Evolutionary conservation across 2,329 filamentous ascomycete species (phyloP), one percentile per base, ranked within the genome.

Genomic region (Aspergillus sp.): DNA sequence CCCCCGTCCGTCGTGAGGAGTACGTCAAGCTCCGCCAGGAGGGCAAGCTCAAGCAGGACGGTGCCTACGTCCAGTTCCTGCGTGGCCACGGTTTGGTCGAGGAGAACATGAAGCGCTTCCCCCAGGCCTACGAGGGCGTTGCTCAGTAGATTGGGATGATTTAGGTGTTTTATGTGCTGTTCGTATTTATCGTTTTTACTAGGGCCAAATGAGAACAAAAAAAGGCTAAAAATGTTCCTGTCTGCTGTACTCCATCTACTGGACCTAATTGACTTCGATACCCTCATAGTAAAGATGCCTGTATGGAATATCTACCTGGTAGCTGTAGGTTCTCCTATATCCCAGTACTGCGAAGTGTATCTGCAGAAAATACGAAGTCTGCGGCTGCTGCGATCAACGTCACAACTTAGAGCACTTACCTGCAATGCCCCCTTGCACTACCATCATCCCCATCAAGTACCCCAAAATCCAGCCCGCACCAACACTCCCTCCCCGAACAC

Each of bases 61-160:
- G 93, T 84, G 93, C 93, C 67, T 98, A 98, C 79, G 93, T 98
- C 65, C 90, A 98, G 82, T 98, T 98, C 87, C 84, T 97, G 67
- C 82, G 82, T 79, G 95, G 94, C 83, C 85, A 95, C 78, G 93
- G 93, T 67, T 80, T 77, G 66, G 79, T 98, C 61, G 82, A 79
- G 72, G 64, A 86, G 64, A 98, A 98, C 85, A 84, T 98, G 71
- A 84, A 83, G 76, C 83, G 88, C 66, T 98, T 96, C 88, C 93
- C 93, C 65, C 86, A 87, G 57, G 93, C 93, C 70, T 98, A 70
- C 62, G 70, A 73, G 62, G 70, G 67, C 53, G 49, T 62, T 48
- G 66, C 67, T 56, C 63, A 73, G 63, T 74, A 74, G 60, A 68
- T 60, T 53, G 37, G 37, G 17, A 39, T 39, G 56, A 54, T 47